These are phyloP conservation scores for Termitomyces sp. DNA, from an alignment of 768 basidiomycete species.

Conservation along the genomic window DNA sequence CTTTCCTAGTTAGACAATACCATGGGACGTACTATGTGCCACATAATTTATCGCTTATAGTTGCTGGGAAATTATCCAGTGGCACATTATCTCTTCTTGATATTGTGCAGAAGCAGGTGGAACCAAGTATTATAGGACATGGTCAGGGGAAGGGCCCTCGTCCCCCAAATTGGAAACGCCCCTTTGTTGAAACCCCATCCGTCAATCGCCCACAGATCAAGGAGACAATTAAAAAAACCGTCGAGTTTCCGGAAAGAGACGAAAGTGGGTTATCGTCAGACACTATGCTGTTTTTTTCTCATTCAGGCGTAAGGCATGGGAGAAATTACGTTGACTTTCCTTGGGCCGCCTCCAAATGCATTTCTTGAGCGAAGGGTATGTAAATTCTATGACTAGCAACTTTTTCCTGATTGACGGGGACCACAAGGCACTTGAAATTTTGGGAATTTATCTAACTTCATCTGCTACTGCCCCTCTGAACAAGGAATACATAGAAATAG, in stretches of 20 bases:
- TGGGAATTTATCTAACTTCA: slow-evolving; percentile 86
- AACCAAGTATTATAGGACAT: slow-evolving; percentile 75
- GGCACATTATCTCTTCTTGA: slow-evolving; percentile 72
- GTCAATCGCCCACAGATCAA: slow-evolving; percentile 49
- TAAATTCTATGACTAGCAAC: neutral
- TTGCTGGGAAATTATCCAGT: slow-evolving; percentile 79
- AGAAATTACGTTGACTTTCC: slow-evolving; percentile 71
- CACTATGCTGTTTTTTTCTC: neutral
- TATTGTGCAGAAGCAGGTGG: slow-evolving; percentile 77
- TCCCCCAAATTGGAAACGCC: slow-evolving; percentile 86
- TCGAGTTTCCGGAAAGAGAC: slow-evolving; percentile 96
- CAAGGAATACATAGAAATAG: slow-evolving; percentile 90
- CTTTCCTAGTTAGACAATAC: slow-evolving; percentile 71
- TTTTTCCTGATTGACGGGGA: slow-evolving; percentile 1
- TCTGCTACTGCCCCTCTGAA: slow-evolving; percentile 76
- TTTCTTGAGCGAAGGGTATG: slow-evolving; percentile 68
- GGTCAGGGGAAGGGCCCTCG: slow-evolving; percentile 62
- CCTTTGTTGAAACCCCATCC: slow-evolving; percentile 86
- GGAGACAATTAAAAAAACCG: slow-evolving; percentile 49
- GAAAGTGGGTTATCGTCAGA: slow-evolving; percentile 48
- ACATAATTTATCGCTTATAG: slow-evolving; percentile 86
- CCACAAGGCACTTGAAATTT: slow-evolving; percentile 70
- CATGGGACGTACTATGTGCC: slow-evolving; percentile 89
- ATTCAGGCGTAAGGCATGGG: slow-evolving; percentile 48
- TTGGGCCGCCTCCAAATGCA: slow-evolving; percentile 69